Conservation (phyloP, 306 rosid species). For the Abrus precatorius region DNA sequence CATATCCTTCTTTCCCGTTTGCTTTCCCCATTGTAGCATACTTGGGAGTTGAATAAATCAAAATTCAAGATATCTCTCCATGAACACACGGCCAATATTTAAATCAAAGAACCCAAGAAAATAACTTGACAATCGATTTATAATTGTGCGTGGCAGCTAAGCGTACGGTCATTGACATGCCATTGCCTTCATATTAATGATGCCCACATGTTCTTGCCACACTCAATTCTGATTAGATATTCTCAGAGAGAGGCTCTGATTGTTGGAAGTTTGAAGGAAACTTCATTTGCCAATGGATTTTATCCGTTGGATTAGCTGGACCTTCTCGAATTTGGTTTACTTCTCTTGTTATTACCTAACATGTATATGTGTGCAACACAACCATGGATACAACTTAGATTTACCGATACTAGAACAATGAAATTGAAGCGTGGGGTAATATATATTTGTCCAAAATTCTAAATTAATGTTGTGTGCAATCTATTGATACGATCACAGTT, state of each 20-base stretch:
- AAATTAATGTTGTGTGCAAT: not conserved
- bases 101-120: conserved; percentile 25
- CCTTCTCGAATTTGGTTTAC: conserved; percentile 37
- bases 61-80: conserved; percentile 38
- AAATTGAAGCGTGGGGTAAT: not conserved
- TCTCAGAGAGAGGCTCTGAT: conserved; percentile 41
- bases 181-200: conserved; percentile 28
- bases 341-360: not conserved
- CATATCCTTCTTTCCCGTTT: conserved; percentile 42
- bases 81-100: conserved; percentile 1
- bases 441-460: not conserved
- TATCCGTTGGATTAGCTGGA: conserved; percentile 46
- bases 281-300: conserved; percentile 50
- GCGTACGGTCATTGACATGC: conserved; percentile 46
- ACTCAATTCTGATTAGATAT: conserved; percentile 50
- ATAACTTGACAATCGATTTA: conserved; percentile 14
- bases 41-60: conserved; percentile 36
- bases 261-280: conserved; percentile 61
- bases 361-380: conserved; percentile 6
- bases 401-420: not conserved
- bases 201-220: conserved; percentile 63
- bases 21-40: conserved; percentile 45
- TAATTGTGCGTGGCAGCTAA: conserved; percentile 57
- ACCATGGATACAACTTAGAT: not conserved
- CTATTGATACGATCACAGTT: too few relatives aligned